Evolutionary conservation across 2,329 filamentous ascomycete species (phyloP), one percentile per base, ranked within the genome.

Genomic region (Plectosphaerella sp.): DNA sequence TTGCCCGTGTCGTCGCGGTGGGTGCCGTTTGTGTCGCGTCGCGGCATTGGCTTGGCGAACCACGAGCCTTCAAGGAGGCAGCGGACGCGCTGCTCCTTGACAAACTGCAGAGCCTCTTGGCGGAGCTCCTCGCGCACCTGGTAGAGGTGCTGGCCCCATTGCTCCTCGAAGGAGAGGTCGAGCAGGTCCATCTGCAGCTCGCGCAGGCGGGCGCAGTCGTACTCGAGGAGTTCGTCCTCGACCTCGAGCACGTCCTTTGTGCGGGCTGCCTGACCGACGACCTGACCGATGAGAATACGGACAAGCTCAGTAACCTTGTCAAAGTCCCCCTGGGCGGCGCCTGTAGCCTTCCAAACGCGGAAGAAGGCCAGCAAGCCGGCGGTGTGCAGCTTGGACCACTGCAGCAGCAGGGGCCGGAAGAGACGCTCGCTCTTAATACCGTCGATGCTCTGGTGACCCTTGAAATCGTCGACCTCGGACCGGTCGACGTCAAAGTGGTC

Each of bases 401-500:
- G 93, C 6, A 99, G 76, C 16, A 99, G 75, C 37, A 97, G 71
- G 1, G 94, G 94, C 47, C 86, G 86, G 73, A 96, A 97, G 5
- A 96, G 73, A 63, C 86, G 88, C 66, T 97, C 93, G 59, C 91
- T 88, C 51, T 89, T 85, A 55, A 81, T 78, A 22, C 84, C 86
- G 58, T 96, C 91, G 48, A 91, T 70, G 10, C 85, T 77, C 57
- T 91, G 81, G 61, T 92, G 91, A 20, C 81, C 84, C 67, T 90
- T 88, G 14, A 82, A 77, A 61, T 96, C 91, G 58, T 93, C 88
- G 48, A 88, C 73, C 49, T 95, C 91, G 4, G 85, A 82, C 66
- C 87, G 90, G 60, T 96, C 91, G 39, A 97, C 88, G 55, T 96
- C 91, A 62, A 99, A 99, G 68, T 97, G 91, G 61, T 97, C 91